Conservation (phyloP, 257 asterid genomes). For the Ophiorrhiza pumila region DNA sequence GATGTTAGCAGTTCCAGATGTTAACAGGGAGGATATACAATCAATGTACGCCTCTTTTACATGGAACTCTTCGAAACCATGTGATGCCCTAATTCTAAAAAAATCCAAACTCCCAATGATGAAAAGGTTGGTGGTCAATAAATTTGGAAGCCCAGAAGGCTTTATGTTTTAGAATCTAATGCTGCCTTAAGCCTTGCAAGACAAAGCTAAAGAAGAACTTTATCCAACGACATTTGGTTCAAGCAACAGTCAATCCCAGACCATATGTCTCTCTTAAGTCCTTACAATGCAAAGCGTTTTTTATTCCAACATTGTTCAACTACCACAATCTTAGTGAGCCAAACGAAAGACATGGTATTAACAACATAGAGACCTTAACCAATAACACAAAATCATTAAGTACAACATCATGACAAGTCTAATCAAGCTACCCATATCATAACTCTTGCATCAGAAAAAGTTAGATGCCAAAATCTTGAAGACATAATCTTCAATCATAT, state of each 20-base stretch:
- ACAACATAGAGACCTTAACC: neutral
- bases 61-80: neutral
- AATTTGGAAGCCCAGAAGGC: neutral
- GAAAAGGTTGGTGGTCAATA: neutral
- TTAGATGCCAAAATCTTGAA: neutral
- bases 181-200: neutral
- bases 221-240: neutral
- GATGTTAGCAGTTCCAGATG: neutral
- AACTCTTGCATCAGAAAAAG: neutral
- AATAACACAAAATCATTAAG: neutral
- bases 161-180: neutral
- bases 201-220: neutral
- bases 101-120: neutral
- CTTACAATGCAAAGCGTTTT: neutral
- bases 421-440: neutral
- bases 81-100: neutral
- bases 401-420: neutral
- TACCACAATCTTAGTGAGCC: neutral
- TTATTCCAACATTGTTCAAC: neutral
- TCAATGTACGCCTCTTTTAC: neutral
- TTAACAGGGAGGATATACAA: neutral
- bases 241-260: neutral
- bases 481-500: neutral
- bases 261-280: neutral
- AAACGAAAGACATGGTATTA: neutral